phyloP scores from a whole-genome alignment of 352 stramenopile species.

The Globisporangium radiosum region DNA sequence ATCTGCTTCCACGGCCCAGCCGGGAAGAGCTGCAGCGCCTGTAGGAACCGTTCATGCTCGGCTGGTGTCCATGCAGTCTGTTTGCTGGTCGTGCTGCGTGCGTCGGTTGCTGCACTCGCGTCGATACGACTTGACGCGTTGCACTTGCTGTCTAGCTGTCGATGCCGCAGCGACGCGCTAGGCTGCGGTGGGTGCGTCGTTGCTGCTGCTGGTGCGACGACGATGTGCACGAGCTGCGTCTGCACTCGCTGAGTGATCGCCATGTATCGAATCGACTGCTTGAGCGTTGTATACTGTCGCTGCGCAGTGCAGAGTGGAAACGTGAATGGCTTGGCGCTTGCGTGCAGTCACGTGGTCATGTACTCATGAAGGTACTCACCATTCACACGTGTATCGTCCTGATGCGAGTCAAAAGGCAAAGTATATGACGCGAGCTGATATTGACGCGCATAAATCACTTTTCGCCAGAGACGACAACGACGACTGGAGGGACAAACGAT shows the following conservation, averaged over 20 bases:
- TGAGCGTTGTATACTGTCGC: too few relatives aligned
- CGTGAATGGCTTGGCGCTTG: background rate
- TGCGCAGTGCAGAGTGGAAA: too few relatives aligned
- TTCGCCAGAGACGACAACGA: too few relatives aligned
- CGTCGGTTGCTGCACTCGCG: background rate
- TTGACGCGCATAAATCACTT: background rate
- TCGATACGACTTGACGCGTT: background rate
- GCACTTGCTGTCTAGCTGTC: background rate
- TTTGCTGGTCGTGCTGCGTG: background rate
- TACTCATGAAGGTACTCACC: too few relatives aligned
- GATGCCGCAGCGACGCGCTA: constrained; percentile 1
- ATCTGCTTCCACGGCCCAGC: constrained; percentile 35
- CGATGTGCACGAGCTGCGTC: constrained; percentile 6
- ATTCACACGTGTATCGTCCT: background rate
- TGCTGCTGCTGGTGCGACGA: background rate
- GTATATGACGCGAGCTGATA: constrained; percentile 1
- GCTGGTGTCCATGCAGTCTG: constrained; percentile 20
- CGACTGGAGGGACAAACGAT: too few relatives aligned
- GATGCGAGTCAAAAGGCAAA: background rate
- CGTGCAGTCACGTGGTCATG: too few relatives aligned
- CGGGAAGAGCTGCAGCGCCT: constrained; percentile 22
- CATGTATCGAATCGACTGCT: background rate
- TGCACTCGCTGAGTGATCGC: constrained; percentile 25
- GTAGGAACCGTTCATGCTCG: constrained; percentile 30
- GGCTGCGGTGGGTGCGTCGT: constrained; percentile 1